Evolutionary conservation across 75 land plant species (phyloP).

Genomic region (Cunninghamia lanceolata): DNA sequence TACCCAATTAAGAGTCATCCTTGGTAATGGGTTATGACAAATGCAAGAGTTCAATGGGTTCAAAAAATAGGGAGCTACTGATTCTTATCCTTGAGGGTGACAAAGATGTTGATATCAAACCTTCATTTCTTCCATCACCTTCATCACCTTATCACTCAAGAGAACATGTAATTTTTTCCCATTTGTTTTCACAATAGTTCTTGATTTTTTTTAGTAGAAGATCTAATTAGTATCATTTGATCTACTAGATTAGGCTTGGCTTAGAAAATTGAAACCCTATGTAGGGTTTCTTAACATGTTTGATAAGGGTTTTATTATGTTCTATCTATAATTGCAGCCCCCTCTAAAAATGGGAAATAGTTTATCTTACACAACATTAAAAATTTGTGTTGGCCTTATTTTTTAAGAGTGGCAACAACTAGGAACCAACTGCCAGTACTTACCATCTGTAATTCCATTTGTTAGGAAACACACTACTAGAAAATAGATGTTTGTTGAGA

Average conservation of each 20-base stretch:
- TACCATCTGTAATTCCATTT: too few relatives aligned
- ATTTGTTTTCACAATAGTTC: neutral
- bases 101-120: constrained; percentile 27
- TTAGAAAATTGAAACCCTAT: neutral
- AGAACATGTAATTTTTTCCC: constrained; percentile 38
- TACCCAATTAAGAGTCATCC: neutral
- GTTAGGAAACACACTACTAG: too few relatives aligned
- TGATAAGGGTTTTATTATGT: neutral
- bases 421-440: too few relatives aligned
- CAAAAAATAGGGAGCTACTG: constrained; percentile 67
- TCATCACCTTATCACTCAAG: constrained; percentile 49
- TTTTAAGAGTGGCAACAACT: too few relatives aligned
- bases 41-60: constrained; percentile 19
- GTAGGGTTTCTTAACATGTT: neutral
- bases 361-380: too few relatives aligned
- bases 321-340: too few relatives aligned
- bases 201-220: too few relatives aligned
- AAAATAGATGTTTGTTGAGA: too few relatives aligned
- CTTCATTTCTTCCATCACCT: constrained; percentile 41
- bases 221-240: too few relatives aligned
- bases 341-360: too few relatives aligned
- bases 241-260: neutral
- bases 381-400: too few relatives aligned
- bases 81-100: constrained; percentile 47
- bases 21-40: constrained; percentile 16